phyloP scores from a whole-genome alignment of 257 asterid genomes.

The Craterostigma plantagineum region DNA sequence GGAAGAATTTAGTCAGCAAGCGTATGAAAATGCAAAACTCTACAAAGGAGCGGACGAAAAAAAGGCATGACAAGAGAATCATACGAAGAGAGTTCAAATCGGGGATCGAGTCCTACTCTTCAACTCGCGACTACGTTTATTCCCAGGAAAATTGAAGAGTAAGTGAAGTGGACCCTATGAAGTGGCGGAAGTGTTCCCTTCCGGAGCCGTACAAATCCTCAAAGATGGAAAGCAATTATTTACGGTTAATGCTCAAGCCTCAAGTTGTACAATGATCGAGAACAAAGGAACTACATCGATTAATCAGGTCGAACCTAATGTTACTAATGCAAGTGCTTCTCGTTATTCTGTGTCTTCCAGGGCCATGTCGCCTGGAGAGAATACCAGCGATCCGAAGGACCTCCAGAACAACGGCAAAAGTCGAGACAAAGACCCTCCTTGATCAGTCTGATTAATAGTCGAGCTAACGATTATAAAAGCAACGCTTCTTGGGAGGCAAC shows the following conservation, averaged over 20 bases:
- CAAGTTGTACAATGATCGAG: too few species aligned
- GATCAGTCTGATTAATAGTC: neutral
- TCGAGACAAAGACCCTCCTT: too few species aligned
- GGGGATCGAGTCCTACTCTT: neutral
- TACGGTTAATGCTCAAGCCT: too few species aligned
- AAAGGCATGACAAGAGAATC: neutral
- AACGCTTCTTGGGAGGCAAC: slow-evolving; percentile 2
- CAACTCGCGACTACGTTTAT: neutral
- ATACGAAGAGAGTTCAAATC: neutral
- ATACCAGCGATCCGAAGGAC: too few species aligned
- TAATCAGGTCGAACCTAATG: too few species aligned
- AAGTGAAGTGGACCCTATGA: neutral
- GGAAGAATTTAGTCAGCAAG: neutral
- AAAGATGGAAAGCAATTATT: too few species aligned
- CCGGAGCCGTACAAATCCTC: too few species aligned
- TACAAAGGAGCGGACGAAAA: neutral
- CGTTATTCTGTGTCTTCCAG: too few species aligned
- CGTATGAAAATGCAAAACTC: neutral
- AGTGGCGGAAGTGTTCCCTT: neutral
- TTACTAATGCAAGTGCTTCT: too few species aligned
- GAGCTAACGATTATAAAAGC: neutral
- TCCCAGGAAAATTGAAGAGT: neutral
- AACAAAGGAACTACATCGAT: too few species aligned
- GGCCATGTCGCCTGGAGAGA: too few species aligned
- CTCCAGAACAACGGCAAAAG: too few species aligned